These are phyloP conservation scores for Trichothecium sympodiale DNA, from an alignment of 2,329 filamentous ascomycete species.

Conservation along the genomic window DNA sequence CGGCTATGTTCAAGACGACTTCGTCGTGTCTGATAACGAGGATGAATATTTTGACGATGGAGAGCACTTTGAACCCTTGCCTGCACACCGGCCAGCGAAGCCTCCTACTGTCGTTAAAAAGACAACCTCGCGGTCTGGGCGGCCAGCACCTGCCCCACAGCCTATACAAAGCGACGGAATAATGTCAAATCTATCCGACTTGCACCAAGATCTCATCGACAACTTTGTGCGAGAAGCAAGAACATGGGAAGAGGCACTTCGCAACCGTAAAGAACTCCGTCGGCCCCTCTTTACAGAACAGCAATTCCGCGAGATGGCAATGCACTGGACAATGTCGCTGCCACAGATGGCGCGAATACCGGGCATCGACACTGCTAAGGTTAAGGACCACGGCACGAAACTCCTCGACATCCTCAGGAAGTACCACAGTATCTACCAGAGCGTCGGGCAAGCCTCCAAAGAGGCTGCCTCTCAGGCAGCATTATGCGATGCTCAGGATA, in stretches of 20 bases:
- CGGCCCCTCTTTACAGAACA: conserved; percentile 56
- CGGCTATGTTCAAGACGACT: conserved; percentile 37
- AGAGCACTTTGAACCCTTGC: conserved; percentile 35
- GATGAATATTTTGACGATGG: conserved; percentile 22
- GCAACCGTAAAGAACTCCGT: conserved; percentile 45
- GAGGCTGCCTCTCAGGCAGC: conserved; percentile 6
- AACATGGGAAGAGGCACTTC: conserved; percentile 46
- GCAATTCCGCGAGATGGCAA: conserved; percentile 62
- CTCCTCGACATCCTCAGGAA: conserved; percentile 49
- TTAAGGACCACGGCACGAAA: conserved; percentile 46
- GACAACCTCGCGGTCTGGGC: background rate
- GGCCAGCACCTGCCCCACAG: conserved; percentile 11
- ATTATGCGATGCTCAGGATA: conserved; percentile 18
- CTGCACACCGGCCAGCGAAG: conserved; percentile 24
- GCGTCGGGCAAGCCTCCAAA: conserved; percentile 31
- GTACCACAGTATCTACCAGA: conserved; percentile 33
- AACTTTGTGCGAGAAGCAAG: conserved; percentile 55
- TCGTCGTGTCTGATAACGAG: conserved; percentile 32
- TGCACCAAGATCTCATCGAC: conserved; percentile 53
- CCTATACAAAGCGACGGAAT: conserved; percentile 48
- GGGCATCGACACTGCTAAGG: conserved; percentile 51
- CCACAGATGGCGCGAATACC: conserved; percentile 53
- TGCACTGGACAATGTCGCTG: conserved; percentile 51
- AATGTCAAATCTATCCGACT: conserved; percentile 40
- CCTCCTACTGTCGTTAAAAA: conserved; percentile 11